Percentiles rank a stretch among this genome's conserved stretches.
Evolutionary conservation across 371 early-diverging fungal species (phyloP).

Genomic region (Nematocida minor): DNA sequence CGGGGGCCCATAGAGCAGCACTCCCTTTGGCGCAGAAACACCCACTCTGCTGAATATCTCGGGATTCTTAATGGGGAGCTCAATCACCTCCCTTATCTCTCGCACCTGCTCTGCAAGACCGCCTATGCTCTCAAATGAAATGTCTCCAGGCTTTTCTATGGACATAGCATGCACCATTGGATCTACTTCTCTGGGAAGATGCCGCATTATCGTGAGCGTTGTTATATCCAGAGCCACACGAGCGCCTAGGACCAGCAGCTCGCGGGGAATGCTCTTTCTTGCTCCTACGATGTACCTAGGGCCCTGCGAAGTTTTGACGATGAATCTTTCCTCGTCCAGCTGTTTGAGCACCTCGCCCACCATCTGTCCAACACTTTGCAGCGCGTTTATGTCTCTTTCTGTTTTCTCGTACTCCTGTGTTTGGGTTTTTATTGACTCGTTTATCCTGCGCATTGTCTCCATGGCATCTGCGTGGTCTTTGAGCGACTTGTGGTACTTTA

Average conservation of each 20-base stretch:
- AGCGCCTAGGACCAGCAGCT: conserved; percentile 77
- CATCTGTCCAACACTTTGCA: conserved; percentile 96
- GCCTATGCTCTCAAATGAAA: conserved; percentile 91
- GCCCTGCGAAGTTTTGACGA: conserved; percentile 92
- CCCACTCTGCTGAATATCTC: conserved; percentile 95
- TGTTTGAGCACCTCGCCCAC: conserved; percentile 96
- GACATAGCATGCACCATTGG: conserved; percentile 97
- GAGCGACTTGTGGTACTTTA: conserved; percentile 36
- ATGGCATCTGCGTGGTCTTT: conserved; percentile 9
- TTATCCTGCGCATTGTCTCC: conserved; percentile 29
- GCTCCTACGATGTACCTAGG: conserved; percentile 98
- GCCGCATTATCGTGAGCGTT: conserved; percentile 94
- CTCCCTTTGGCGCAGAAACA: conserved; percentile 93
- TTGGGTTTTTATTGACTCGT: conserved; percentile 69
- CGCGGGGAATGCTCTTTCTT: conserved; percentile 80
- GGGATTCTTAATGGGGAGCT: conserved; percentile 93
- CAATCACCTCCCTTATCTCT: conserved; percentile 93
- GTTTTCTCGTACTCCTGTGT: conserved; percentile 82
- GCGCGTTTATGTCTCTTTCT: conserved; percentile 90
- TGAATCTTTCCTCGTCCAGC: conserved; percentile 89
- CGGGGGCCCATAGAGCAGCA: conserved; percentile 93
- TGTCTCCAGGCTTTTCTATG: conserved; percentile 75
- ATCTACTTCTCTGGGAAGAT: conserved; percentile 94
- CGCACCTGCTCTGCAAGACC: conserved; percentile 91
- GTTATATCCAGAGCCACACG: conserved; percentile 98